Base-by-base conservation (phyloP, 176 grass and related monocot species). In the Bothriochloa decipiens region DNA sequence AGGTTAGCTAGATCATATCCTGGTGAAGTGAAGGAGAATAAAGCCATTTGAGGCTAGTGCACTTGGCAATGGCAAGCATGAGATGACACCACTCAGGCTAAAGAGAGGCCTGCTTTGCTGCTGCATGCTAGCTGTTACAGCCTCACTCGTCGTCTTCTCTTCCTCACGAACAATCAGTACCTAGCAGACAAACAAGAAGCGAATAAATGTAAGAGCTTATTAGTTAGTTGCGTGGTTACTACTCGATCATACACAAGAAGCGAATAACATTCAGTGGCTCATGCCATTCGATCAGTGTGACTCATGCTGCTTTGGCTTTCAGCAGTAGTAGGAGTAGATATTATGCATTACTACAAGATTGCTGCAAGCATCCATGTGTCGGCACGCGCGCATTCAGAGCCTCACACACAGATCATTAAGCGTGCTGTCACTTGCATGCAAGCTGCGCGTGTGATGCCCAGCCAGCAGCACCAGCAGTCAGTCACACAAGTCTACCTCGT, bases 21-120 rank as follows among this genome's bases (percentile, higher is more conserved):
- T 74, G 60, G 62, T 26, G n/a, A 81, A 49, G 76, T 14, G 72
- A 81, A 81, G 84, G 74, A 90, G 75, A 83, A 53, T 83, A 90
- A 79, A 78, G 26, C 47, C 53, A 25, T 25, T 28, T 27, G 70
- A 49, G 64, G 28, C 82, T 75, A 88, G 69, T 84, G 77, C 27
- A 74, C 65, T 50, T 83, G 68, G 68, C 79, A 72, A 74, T 86
- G 88, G 80, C 84, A 78, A 83, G 77, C 88, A 90, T 90, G 84
- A 90, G 84, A 90, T 79, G 88, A 90, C 84, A 90, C 79, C 88
- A 90, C 84, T 75, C 68, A 60, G 47, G 36, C 73, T 79, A 86
- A 86, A 83, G 75, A 57, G 53, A 80, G 29, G 57, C 65, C 27
- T 80, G 18, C 45, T 80, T 47, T 80, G 76, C 36, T 45, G 75